Evolutionary conservation across 345 rosid genomes (phyloP).

Genomic region (Theobroma cacao): DNA sequence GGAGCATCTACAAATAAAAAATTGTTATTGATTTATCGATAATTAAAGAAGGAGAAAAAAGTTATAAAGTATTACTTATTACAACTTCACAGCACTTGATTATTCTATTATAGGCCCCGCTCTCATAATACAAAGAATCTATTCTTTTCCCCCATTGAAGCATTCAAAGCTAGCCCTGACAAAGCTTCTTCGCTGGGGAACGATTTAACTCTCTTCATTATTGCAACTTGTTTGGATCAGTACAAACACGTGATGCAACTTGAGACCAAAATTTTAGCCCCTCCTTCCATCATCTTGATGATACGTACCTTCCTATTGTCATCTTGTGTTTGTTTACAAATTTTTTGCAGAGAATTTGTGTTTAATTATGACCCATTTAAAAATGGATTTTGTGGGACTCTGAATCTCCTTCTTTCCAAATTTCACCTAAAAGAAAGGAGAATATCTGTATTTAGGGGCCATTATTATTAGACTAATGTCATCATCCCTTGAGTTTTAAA

Average conservation of each 20-base stretch:
- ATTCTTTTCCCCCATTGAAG: background rate
- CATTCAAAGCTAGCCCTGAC: constrained; percentile 9
- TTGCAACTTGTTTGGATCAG: background rate
- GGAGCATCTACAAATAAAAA: background rate
- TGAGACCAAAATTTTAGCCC: background rate
- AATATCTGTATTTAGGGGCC: background rate
- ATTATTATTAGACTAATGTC: background rate
- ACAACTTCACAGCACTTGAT: background rate
- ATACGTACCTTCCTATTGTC: background rate
- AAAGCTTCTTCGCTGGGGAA: background rate
- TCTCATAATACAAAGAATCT: background rate
- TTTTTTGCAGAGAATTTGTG: background rate
- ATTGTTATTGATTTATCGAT: background rate
- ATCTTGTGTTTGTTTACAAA: background rate
- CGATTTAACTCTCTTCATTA: background rate
- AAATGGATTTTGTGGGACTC: too few species aligned
- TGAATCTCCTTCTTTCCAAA: background rate
- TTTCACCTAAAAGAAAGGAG: background rate
- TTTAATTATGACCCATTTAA: background rate
- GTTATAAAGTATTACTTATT: background rate
- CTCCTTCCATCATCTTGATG: background rate
- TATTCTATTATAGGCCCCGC: background rate
- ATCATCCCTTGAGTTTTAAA: background rate
- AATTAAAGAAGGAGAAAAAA: background rate
- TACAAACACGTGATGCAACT: background rate